Evolutionary conservation across 1,139 yeast genomes (phyloP).

Genomic region (Meyerozyma guilliermondii): DNA sequence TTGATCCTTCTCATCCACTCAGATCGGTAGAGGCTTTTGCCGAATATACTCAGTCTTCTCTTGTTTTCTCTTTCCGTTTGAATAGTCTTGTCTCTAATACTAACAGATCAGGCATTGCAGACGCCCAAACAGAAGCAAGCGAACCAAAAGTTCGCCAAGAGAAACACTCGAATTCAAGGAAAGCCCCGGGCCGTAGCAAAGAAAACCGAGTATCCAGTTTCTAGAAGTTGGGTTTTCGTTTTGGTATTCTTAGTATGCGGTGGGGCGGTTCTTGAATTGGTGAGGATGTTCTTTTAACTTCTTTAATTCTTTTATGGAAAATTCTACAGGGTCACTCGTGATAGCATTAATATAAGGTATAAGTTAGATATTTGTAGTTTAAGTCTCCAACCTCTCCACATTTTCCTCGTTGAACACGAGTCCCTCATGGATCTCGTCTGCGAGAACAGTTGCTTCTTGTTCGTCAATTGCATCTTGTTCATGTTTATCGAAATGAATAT

Average conservation of each 20-base stretch:
- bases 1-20: not conserved
- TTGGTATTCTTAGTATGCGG: constrained; percentile 74
- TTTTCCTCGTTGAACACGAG: not conserved
- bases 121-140: constrained; percentile 84
- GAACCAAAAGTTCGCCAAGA: constrained; percentile 73
- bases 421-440: constrained; percentile 1
- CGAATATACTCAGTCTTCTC: not conserved
- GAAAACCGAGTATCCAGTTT: constrained; percentile 42
- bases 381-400: not conserved
- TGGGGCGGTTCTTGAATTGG: constrained; percentile 72
- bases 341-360: constrained; percentile 2
- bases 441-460: not conserved
- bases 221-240: constrained; percentile 54
- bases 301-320: not conserved
- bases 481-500: constrained; percentile 4
- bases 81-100: not conserved
- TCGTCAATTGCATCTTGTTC: not conserved
- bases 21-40: not conserved
- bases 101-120: constrained; percentile 43
- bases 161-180: constrained; percentile 66
- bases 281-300: constrained; percentile 44
- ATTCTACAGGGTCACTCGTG: constrained; percentile 1
- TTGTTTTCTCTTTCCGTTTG: constrained; percentile 1
- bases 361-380: constrained; percentile 1
- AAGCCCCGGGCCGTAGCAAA: constrained; percentile 42